Conservation (phyloP, 179 eudicot species). For the Sideroxylon spinosum region DNA sequence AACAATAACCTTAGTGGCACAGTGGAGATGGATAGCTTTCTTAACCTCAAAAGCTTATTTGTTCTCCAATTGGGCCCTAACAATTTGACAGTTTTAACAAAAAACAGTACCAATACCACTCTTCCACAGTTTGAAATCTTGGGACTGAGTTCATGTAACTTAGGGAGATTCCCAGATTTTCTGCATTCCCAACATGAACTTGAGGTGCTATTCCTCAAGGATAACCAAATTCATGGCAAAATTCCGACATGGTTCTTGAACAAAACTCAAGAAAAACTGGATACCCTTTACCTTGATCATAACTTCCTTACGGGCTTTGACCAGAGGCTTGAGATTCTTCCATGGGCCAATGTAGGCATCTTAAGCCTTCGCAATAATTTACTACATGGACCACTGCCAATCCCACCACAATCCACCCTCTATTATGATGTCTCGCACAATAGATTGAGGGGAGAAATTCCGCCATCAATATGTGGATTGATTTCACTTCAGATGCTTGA, state of each 20-base stretch:
- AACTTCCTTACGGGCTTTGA: constrained; percentile 14
- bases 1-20: background rate
- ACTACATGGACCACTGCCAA: constrained; percentile 17
- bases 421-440: constrained; percentile 1
- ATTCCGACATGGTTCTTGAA: background rate
- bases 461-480: constrained; percentile 6
- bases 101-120: background rate
- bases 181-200: constrained; percentile 11
- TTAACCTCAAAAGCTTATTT: background rate
- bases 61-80: background rate
- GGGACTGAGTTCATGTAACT: constrained; percentile 10
- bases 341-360: background rate
- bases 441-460: constrained; percentile 10
- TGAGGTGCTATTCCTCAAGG: background rate
- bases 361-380: constrained; percentile 4
- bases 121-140: background rate
- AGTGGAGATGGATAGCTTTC: background rate
- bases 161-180: constrained; percentile 12
- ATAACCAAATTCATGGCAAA: too few species aligned
- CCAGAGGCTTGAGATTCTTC: background rate
- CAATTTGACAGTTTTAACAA: background rate
- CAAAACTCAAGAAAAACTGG: background rate
- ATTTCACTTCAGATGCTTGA: background rate
- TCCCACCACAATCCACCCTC: constrained; percentile 17
- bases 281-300: background rate